phyloP scores from a whole-genome alignment of 2,329 filamentous ascomycete species.

The Aureobasidium sp. region DNA sequence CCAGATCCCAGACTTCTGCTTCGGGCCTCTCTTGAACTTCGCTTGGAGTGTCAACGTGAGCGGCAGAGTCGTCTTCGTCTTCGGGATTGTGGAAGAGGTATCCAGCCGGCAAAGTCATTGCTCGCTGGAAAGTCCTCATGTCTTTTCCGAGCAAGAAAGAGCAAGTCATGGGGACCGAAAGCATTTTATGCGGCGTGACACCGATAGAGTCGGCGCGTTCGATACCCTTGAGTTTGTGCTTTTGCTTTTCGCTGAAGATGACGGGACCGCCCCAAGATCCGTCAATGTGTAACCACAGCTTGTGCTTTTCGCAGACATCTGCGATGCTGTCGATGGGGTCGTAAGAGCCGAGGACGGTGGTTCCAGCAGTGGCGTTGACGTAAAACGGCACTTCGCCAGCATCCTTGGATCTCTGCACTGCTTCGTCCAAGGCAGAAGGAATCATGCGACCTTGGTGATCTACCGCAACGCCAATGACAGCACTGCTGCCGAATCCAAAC shows the following conservation, averaged over 20 bases:
- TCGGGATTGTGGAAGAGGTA: constrained; percentile 51
- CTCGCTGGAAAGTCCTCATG: constrained; percentile 66
- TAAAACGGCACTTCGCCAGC: constrained; percentile 80
- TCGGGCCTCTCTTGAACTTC: constrained; percentile 25
- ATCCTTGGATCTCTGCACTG: constrained; percentile 54
- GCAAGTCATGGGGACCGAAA: constrained; percentile 83
- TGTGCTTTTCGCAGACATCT: constrained; percentile 60
- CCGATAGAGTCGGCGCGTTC: constrained; percentile 75
- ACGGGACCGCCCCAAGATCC: constrained; percentile 84
- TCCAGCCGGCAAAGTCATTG: constrained; percentile 79
- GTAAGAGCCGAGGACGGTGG: constrained; percentile 84
- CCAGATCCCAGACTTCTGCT: constrained; percentile 73
- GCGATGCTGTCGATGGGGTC: constrained; percentile 70
- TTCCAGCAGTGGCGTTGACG: constrained; percentile 91
- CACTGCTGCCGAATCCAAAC: constrained; percentile 69
- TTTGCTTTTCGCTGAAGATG: constrained; percentile 60
- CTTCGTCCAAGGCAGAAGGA: constrained; percentile 54
- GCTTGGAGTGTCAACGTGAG: constrained; percentile 9
- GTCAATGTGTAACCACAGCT: constrained; percentile 89
- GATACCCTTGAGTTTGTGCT: constrained; percentile 61
- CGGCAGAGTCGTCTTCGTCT: constrained; percentile 28
- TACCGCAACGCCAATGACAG: constrained; percentile 68
- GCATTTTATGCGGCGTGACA: constrained; percentile 96
- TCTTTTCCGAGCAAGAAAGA: constrained; percentile 79
- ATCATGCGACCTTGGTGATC: constrained; percentile 68